Evolutionary conservation across 2,329 filamentous ascomycete genomes (phyloP).

Genomic region (Podosphaera fusca): DNA sequence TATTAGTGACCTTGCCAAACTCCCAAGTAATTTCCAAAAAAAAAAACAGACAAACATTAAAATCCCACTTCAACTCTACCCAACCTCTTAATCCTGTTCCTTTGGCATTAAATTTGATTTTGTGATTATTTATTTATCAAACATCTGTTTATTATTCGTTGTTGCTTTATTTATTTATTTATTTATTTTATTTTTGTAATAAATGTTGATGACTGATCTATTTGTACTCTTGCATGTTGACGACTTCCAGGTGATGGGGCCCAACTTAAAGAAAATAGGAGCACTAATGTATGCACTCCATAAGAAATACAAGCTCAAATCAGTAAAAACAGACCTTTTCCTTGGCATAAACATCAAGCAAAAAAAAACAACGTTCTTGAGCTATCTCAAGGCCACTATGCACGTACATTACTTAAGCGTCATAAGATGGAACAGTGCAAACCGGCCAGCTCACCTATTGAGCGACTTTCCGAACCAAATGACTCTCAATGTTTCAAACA

Average conservation of each 20-base stretch:
- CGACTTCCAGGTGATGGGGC: background rate
- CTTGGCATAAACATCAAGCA: background rate
- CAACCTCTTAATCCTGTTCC: too few species aligned
- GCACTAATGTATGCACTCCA: background rate
- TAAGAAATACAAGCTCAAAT: background rate
- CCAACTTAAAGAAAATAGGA: background rate
- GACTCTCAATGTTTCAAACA: background rate
- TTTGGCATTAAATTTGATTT: too few species aligned
- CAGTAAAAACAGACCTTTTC: too few species aligned
- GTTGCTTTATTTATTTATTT: too few species aligned
- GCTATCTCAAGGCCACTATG: background rate
- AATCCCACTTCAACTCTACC: too few species aligned
- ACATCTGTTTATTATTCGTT: too few species aligned
- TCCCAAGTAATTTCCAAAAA: too few species aligned
- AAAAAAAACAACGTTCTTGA: background rate
- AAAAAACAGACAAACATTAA: too few species aligned
- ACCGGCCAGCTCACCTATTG: background rate
- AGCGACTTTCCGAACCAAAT: background rate
- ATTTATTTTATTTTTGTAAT: too few species aligned
- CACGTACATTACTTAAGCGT: background rate
- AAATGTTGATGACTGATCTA: too few species aligned
- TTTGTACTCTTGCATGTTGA: background rate
- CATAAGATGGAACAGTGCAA: background rate
- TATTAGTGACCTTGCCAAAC: too few species aligned
- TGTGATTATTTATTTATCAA: too few species aligned